These are phyloP conservation scores for Debaryomycetaceae sp. DNA, from an alignment of 1,139 yeast genomes.

Conservation along the genomic window DNA sequence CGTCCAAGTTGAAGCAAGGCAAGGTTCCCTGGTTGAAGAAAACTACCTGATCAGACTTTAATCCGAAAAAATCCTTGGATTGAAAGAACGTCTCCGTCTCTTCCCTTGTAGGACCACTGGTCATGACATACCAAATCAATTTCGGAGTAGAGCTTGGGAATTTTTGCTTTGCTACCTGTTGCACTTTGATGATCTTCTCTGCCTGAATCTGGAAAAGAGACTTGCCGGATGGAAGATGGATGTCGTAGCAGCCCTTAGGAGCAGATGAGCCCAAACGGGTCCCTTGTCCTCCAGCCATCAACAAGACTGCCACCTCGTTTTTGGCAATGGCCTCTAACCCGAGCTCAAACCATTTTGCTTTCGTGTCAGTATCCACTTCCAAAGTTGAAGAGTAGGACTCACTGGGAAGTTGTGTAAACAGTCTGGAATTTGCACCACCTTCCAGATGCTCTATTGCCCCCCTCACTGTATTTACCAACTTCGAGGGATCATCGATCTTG, in stretches of 20 bases:
- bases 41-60: constrained; percentile 52
- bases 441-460: constrained; percentile 45
- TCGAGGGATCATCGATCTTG: constrained; percentile 38
- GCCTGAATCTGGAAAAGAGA: constrained; percentile 92
- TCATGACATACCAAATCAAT: constrained; percentile 92
- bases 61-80: constrained; percentile 65
- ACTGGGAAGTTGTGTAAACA: constrained; percentile 50
- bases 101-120: constrained; percentile 81
- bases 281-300: constrained; percentile 99
- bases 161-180: constrained; percentile 47
- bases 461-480: constrained; percentile 42
- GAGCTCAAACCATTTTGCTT: constrained; percentile 45
- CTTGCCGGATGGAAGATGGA: constrained; percentile 78
- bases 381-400: constrained; percentile 49
- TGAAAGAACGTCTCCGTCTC: constrained; percentile 74
- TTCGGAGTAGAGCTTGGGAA: constrained; percentile 23
- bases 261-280: constrained; percentile 83
- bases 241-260: constrained; percentile 94
- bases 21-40: constrained; percentile 94
- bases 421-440: constrained; percentile 28
- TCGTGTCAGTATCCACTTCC: constrained; percentile 27
- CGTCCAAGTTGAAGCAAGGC: constrained; percentile 79
- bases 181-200: constrained; percentile 69
- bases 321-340: constrained; percentile 70
- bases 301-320: constrained; percentile 80